Percentiles rank a stretch among this genome's conserved stretches.
These are phyloP conservation scores for Nematocida major DNA, from an alignment of 371 early-diverging fungal species.

Conservation along the genomic window DNA sequence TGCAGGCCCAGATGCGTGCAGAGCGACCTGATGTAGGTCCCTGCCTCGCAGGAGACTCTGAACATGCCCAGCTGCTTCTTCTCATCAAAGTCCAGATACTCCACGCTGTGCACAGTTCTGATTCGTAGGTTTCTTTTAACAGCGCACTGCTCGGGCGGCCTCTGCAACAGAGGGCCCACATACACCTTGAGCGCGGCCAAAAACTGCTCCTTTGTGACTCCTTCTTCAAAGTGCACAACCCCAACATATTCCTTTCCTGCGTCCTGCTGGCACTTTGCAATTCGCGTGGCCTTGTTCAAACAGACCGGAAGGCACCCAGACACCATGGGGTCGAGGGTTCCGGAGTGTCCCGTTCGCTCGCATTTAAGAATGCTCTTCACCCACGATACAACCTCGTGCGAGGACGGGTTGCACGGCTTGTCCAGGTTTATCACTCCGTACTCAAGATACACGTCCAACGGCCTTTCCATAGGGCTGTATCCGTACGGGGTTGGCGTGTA, in stretches of 20 bases:
- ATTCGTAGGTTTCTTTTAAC: constrained; percentile 98
- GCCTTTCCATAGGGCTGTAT: constrained; percentile 84
- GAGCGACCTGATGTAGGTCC: constrained; percentile 96
- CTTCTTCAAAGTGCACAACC: constrained; percentile 71
- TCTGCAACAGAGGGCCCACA: constrained; percentile 94
- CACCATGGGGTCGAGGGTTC: constrained; percentile 98
- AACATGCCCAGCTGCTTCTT: constrained; percentile 86
- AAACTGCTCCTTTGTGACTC: constrained; percentile 52
- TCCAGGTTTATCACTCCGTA: constrained; percentile 95
- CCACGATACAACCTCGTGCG: constrained; percentile 99
- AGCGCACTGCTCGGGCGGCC: constrained; percentile 97
- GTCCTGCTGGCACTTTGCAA: constrained; percentile 96
- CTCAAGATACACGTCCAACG: constrained; percentile 72
- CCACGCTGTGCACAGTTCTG: constrained; percentile 88
- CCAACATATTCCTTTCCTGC: constrained; percentile 95
- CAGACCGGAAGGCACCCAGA: constrained; percentile 97
- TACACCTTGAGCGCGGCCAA: constrained; percentile 76
- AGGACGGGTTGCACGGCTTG: constrained; percentile 97
- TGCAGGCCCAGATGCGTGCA: constrained; percentile 95
- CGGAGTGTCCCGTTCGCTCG: constrained; percentile 97
- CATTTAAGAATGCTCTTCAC: constrained; percentile 90
- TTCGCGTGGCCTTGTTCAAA: constrained; percentile 91
- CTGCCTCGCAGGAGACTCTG: constrained; percentile 96
- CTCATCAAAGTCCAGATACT: constrained; percentile 81
- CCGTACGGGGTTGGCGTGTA: constrained; percentile 93